Evolutionary conservation across 2,329 filamentous ascomycete species (phyloP), one percentile per base, ranked within the genome.

Genomic region (Aspergillus neotritici): DNA sequence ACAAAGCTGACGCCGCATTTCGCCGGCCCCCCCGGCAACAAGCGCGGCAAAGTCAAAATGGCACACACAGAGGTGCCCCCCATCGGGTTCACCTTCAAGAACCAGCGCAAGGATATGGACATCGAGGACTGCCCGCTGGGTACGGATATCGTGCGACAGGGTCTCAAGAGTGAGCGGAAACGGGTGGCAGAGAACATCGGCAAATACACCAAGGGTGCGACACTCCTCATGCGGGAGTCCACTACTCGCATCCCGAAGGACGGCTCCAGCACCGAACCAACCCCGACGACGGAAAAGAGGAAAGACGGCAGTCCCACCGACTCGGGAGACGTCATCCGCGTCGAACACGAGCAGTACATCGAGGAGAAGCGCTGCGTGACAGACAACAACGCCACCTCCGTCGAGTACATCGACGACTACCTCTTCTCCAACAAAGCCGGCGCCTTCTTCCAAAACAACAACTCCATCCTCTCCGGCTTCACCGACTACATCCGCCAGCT

Each of bases 361-460:
- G 87, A 96, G 63, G 74, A 84, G 64, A 97, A 97, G 67, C 86
- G 82, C 3, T 97, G 87, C 73, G 80, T 94, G 54, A 95, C 90
- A 4, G 83, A 96, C 69, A 80, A 82, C 64, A 94, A 91, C 53
- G 84, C 79, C 51, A 86, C 77, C 39, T 83, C 86, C 3, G 90
- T 86, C 25, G 93, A 98, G 67, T 96, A 94, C 68, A 79, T 98
- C 50, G 87, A 84, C 60, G 71, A 82, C 65, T 93, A 85, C 71
- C 74, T 83, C 60, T 95, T 98, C 71, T 83, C 83, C 64, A 97
- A 94, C 71, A 87, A 86, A 3, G 93, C 93, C 9, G 90, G 90
- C 47, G 82, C 87, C 40, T 98, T 98, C 73, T 98, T 98, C 79
- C 93, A 98, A 64, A 98, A 98, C 76, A 98, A 98, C 78, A 97